Percentiles rank a stretch among this genome's conserved stretches.
Conservation (phyloP, 2,329 filamentous ascomycete genomes). For the Hypoxylon sp. region DNA sequence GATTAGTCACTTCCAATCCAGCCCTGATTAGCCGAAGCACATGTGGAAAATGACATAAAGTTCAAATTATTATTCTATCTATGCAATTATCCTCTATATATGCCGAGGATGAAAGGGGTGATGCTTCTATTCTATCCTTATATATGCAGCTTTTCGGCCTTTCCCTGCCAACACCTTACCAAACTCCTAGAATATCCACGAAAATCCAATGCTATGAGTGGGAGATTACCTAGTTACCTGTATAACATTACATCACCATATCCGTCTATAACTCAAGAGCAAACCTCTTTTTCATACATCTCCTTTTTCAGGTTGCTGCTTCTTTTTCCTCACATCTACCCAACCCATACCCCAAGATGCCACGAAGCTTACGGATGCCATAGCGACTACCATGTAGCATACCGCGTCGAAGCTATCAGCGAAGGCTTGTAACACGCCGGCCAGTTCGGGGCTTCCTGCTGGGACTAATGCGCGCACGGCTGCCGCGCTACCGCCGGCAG, state of each 20-base stretch:
- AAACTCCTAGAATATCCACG: background rate
- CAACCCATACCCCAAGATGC: constrained; percentile 52
- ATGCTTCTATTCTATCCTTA: constrained; percentile 11
- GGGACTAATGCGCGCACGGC: constrained; percentile 52
- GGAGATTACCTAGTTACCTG: background rate
- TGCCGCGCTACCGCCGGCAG: constrained; percentile 51
- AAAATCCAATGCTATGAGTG: constrained; percentile 5
- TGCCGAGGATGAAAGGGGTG: constrained; percentile 15
- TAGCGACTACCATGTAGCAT: constrained; percentile 51
- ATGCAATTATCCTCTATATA: constrained; percentile 10
- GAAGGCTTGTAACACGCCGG: constrained; percentile 46
- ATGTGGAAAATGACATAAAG: background rate
- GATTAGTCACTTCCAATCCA: background rate
- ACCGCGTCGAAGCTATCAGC: constrained; percentile 48
- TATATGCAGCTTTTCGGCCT: constrained; percentile 1
- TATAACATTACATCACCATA: constrained; percentile 4
- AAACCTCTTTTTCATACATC: constrained; percentile 28
- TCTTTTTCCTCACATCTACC: constrained; percentile 50
- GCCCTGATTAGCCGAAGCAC: constrained; percentile 12
- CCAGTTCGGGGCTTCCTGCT: constrained; percentile 49
- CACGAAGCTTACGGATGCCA: constrained; percentile 45
- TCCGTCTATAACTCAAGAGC: background rate
- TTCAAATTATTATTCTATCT: background rate
- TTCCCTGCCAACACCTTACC: background rate
- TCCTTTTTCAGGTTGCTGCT: constrained; percentile 32